A percentile compares a stretch with the other conserved stretches of the same genome.
These are phyloP conservation scores for Choiromyces venosus DNA, from an alignment of 495 filamentous ascomycete species.

Conservation along the genomic window DNA sequence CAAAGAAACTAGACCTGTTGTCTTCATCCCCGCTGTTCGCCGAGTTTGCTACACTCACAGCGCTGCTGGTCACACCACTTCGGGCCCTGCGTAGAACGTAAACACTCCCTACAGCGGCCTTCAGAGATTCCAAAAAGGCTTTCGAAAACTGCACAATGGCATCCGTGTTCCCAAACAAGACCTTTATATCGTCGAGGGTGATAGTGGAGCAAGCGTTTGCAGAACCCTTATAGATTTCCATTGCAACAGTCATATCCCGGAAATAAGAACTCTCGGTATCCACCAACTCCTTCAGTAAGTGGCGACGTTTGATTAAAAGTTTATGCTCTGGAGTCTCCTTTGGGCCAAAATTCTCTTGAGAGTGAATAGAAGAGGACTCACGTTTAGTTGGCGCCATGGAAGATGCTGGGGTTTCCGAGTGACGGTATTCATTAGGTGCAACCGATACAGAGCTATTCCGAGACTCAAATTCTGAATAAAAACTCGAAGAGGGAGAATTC, in stretches of 20 bases:
- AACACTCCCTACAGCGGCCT: slow-evolving; percentile 65
- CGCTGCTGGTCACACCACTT: slow-evolving; percentile 44
- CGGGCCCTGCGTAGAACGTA: slow-evolving; percentile 48
- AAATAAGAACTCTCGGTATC: slow-evolving; percentile 85
- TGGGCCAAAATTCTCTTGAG: slow-evolving; percentile 30
- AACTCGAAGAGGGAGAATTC: slow-evolving; percentile 36
- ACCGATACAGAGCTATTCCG: slow-evolving; percentile 33
- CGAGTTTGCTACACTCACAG: slow-evolving; percentile 42
- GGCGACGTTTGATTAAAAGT: slow-evolving; percentile 53
- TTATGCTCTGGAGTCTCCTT: slow-evolving; percentile 38
- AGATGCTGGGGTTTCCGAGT: slow-evolving; percentile 35
- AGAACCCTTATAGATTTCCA: slow-evolving; percentile 96
- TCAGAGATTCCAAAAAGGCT: slow-evolving; percentile 68
- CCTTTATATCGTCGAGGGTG: slow-evolving; percentile 74
- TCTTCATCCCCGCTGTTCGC: slow-evolving; percentile 36
- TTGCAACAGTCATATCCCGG: slow-evolving; percentile 89
- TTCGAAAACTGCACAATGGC: slow-evolving; percentile 79
- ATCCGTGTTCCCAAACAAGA: slow-evolving; percentile 83
- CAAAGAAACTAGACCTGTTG: slow-evolving; percentile 36
- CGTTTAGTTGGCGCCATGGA: slow-evolving; percentile 33
- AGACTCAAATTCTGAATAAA: slow-evolving; percentile 38
- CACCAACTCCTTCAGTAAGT: slow-evolving; percentile 82
- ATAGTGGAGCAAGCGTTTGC: slow-evolving; percentile 73
- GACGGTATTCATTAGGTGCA: slow-evolving; percentile 31
- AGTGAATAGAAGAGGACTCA: slow-evolving; percentile 38